Evolutionary conservation across 1,139 yeast genomes (phyloP).

Genomic region (Candida buenavistaensis): DNA sequence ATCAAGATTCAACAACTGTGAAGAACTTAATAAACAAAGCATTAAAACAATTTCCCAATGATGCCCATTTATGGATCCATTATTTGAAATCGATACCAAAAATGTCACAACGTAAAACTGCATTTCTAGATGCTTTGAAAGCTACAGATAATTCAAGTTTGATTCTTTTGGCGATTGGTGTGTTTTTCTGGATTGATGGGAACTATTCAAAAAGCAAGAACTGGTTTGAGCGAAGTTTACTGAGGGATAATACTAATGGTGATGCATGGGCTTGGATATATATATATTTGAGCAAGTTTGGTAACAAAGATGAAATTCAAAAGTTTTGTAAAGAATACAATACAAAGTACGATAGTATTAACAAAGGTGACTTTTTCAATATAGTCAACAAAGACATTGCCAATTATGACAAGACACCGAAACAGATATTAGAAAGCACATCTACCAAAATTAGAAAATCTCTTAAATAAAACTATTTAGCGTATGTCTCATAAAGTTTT

Average conservation of each 20-base stretch:
- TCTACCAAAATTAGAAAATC: slow-evolving; percentile 9
- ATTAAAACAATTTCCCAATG: slow-evolving; percentile 56
- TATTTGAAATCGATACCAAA: slow-evolving; percentile 52
- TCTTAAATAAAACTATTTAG: slow-evolving; percentile 7
- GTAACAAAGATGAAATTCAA: slow-evolving; percentile 20
- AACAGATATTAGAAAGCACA: slow-evolving; percentile 36
- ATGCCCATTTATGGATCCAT: slow-evolving; percentile 65
- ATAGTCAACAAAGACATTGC: slow-evolving; percentile 40
- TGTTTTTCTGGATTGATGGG: slow-evolving; percentile 67
- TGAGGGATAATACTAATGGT: slow-evolving; percentile 57
- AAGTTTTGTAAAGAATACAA: slow-evolving; percentile 25
- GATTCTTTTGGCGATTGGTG: slow-evolving; percentile 65
- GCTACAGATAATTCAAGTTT: slow-evolving; percentile 61
- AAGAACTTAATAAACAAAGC: slow-evolving; percentile 59
- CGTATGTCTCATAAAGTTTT: slow-evolving; percentile 51
- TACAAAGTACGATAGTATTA: slow-evolving; percentile 46
- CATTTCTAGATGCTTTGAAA: slow-evolving; percentile 71
- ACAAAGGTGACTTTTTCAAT: slow-evolving; percentile 62
- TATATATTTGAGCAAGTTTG: slow-evolving; percentile 32
- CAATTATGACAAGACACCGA: slow-evolving; percentile 36
- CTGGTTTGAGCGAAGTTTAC: slow-evolving; percentile 74
- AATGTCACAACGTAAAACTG: slow-evolving; percentile 58
- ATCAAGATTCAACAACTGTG: slow-evolving; percentile 54
- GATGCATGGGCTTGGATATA: slow-evolving; percentile 78
- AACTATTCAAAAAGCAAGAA: slow-evolving; percentile 63